These are phyloP conservation scores for Aspergillus cavernicola DNA, from an alignment of 495 filamentous ascomycete species.

Conservation along the genomic window DNA sequence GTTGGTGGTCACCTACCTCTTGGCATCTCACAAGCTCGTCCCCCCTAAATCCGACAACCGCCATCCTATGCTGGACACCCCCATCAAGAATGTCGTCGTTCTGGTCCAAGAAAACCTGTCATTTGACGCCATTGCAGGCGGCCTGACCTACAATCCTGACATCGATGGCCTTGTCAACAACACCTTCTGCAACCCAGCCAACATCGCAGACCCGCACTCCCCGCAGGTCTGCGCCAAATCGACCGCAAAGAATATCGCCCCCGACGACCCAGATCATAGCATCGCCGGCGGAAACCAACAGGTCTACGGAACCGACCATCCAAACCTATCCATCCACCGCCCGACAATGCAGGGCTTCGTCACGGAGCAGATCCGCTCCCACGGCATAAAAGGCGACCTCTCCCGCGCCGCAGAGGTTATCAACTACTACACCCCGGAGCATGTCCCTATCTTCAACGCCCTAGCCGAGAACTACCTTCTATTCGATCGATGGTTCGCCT, in stretches of 20 bases:
- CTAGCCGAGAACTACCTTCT: conserved; percentile 49
- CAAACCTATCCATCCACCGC: conserved; percentile 14
- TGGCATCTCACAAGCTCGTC: background rate
- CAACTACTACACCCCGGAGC: conserved; percentile 46
- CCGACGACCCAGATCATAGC: conserved; percentile 48
- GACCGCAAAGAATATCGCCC: conserved; percentile 30
- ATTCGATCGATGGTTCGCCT: conserved; percentile 48
- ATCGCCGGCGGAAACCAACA: conserved; percentile 48
- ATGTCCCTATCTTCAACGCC: conserved; percentile 41
- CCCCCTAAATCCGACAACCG: background rate
- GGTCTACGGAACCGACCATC: conserved; percentile 43
- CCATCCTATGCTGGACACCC: background rate
- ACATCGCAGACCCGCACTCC: conserved; percentile 30
- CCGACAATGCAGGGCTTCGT: conserved; percentile 41
- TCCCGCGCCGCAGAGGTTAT: conserved; percentile 42
- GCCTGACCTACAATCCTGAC: conserved; percentile 30
- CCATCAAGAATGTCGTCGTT: conserved; percentile 45
- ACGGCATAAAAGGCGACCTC: conserved; percentile 26
- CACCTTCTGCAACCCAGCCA: conserved; percentile 39
- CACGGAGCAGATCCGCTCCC: conserved; percentile 40
- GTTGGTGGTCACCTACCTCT: background rate
- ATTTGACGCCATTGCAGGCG: conserved; percentile 42
- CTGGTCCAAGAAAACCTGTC: conserved; percentile 44
- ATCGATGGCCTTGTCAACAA: conserved; percentile 35
- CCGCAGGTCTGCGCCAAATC: conserved; percentile 35